Base-by-base conservation (phyloP, 192 early-diverging fungal species). In the Podila epigama region DNA sequence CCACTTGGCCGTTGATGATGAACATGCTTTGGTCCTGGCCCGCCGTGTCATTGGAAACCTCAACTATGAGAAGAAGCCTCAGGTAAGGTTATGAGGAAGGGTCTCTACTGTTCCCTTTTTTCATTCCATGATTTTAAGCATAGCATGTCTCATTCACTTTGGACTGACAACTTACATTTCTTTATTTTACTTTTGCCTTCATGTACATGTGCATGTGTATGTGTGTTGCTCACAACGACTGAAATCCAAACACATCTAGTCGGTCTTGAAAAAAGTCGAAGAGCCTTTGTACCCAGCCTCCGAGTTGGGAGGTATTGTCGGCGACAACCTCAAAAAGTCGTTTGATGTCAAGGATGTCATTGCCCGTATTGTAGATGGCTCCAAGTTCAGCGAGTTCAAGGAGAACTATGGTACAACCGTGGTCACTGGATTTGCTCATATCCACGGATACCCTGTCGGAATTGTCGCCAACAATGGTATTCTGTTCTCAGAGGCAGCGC, bases 401-500 rank as follows among this genome's bases (percentile, higher is more conserved):
- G 89, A 92, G 67, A 83, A 90, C 56, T 98, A 96, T 68, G 97
- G 95, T 44, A 92, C 91, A 4, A 89, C 91, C 31, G 85, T 98
- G 41, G 91, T 96, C 57, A 97, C 95, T 51, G 93, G 93, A 29
- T 98, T 98, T 72, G 92, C 95, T 9, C 91, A 91, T 52, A 87
- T 98, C 36, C 88, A 96, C 58, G 97, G 97, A 16, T 87, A 90
- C 63, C 95, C 94, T 3, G 93, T 98, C 31, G 97, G 96, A 61
- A 94, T 98, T 52, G 84, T 98, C 13, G 95, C 94, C 57, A 98
- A 98, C 84, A 97, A 98, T 77, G 96, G 97, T 58, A 94, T 98
- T 51, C 82, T 98, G 53, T 97, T 97, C 72, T 93, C 93, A 12
- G 97, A 98, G 80, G 89, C 93, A 18, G 94, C 97, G 27, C 80